Conservation (phyloP, 768 basidiomycete species). For the Mycena capillaripes region DNA sequence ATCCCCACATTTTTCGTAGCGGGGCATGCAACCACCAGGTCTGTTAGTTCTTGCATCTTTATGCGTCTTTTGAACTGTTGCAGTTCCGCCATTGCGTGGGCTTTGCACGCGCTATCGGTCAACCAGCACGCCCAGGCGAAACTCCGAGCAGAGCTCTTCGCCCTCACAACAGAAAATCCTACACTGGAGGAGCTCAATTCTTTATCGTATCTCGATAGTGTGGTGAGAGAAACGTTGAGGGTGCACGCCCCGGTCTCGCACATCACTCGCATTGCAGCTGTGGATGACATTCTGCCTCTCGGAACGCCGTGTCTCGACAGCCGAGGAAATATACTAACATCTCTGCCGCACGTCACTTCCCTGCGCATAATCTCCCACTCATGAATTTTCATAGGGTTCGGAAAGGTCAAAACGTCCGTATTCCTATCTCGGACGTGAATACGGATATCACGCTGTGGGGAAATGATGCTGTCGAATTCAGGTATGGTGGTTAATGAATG, state of each 20-base stretch:
- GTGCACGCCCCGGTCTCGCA: constrained; percentile 42
- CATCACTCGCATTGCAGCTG: constrained; percentile 41
- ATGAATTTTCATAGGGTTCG: constrained; percentile 30
- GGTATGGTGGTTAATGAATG: constrained; percentile 36
- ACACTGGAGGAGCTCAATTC: constrained; percentile 58
- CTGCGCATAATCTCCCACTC: too few species aligned
- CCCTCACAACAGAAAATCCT: constrained; percentile 50
- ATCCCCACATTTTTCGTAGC: constrained; percentile 27
- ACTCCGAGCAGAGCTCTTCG: constrained; percentile 59
- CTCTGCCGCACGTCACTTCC: not conserved
- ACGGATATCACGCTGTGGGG: constrained; percentile 40
- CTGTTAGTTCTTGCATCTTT: not conserved
- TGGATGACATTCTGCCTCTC: constrained; percentile 47
- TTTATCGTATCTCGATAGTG: constrained; percentile 16
- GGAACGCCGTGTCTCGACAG: constrained; percentile 39
- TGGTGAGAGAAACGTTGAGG: constrained; percentile 25
- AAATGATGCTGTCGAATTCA: constrained; percentile 47
- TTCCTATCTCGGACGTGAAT: constrained; percentile 46
- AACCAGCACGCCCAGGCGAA: constrained; percentile 54
- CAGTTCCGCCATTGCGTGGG: constrained; percentile 51
- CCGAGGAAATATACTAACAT: constrained; percentile 38
- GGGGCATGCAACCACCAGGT: constrained; percentile 30
- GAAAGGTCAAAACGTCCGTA: constrained; percentile 45
- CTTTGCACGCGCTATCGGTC: constrained; percentile 54
- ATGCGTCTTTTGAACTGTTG: too few species aligned